Base-by-base conservation (phyloP, 2,329 filamentous ascomycete genomes). In the Fusarium sp. region DNA sequence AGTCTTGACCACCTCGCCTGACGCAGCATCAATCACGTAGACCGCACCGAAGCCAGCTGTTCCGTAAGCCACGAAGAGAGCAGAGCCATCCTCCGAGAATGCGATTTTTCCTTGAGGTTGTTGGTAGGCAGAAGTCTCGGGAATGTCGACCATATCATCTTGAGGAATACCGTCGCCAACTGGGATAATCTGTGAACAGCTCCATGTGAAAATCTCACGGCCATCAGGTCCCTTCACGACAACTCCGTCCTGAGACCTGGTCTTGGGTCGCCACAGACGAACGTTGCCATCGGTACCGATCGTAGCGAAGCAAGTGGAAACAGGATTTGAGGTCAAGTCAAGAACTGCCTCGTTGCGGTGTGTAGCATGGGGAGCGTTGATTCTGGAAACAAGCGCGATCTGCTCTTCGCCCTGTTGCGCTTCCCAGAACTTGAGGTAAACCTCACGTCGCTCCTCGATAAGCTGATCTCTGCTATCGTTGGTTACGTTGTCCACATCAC, bases 381-480 rank as follows among this genome's bases (percentile, higher is more conserved):
- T 89, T 63, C 95, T 89, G 4, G 94, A 92, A 54, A 93, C 90
- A 13, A 99, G 84, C 65, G 92, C 90, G 85, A 96, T 93, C 73
- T 82, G 76, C 76, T 87, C 77, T 76, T 84, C 76, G 75, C 84
- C 75, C 74, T 84, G 76, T 81, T 88, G 88, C 81, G 92, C 80
- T 78, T 90, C 82, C 96, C 96, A 99, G 78, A 99, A 96, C 78
- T 97, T 98, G 52, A 99, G 84, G 75, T 92, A 92, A 1, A 94
- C 88, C 78, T 98, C 95, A 45, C 86, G 86, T 67, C 84, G 85
- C 66, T 86, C 84, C 32, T 81, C 80, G 30, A 83, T 80, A 60
- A 88, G 84, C 54, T 82, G 84, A 70, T 80, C 82, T 66, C 76
- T 79, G 63, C 74, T 73, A 22, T 82, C 80, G 29, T 72, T 65